Percentiles rank a stretch among this genome's conserved stretches.
phyloP scores from a whole-genome alignment of 2,329 filamentous ascomycete species.

The Cryphonectria nitschkei region DNA sequence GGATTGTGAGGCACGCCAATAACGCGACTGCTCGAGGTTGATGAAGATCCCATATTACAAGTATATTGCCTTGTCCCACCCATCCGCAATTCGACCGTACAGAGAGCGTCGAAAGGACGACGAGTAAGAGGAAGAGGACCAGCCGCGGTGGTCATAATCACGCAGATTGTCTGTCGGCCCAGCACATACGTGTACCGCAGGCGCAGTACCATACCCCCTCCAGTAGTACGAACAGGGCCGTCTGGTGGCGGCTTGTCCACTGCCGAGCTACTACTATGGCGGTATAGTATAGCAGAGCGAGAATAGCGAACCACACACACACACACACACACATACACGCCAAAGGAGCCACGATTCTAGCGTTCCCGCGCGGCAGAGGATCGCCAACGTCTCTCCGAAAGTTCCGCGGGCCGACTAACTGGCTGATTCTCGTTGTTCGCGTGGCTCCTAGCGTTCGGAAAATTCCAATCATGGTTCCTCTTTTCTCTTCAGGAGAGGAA shows the following conservation, averaged over 20 bases:
- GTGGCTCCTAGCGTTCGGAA: not conserved
- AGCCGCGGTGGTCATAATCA: not conserved
- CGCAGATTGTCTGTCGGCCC: not conserved
- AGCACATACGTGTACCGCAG: not conserved
- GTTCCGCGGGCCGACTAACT: not conserved
- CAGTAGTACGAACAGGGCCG: not conserved
- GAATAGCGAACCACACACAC: not conserved
- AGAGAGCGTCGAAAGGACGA: not conserved
- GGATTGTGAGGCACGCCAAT: slow-evolving; percentile 7
- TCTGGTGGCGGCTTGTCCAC: not conserved
- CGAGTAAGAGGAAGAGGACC: too few relatives aligned
- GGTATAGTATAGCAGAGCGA: not conserved
- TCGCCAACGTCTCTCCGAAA: not conserved
- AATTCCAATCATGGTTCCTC: not conserved
- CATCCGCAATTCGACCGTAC: not conserved
- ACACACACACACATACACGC: not conserved
- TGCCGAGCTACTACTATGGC: not conserved
- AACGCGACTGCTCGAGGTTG: not conserved
- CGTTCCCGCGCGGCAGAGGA: slow-evolving; percentile 14
- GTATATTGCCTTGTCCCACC: not conserved
- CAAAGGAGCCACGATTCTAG: not conserved
- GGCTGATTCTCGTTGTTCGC: not conserved
- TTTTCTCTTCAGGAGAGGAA: not conserved
- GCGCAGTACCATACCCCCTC: not conserved
- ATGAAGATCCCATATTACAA: not conserved